phyloP scores from a whole-genome alignment of 345 rosid species.

The Diplotaxis tenuifolia region DNA sequence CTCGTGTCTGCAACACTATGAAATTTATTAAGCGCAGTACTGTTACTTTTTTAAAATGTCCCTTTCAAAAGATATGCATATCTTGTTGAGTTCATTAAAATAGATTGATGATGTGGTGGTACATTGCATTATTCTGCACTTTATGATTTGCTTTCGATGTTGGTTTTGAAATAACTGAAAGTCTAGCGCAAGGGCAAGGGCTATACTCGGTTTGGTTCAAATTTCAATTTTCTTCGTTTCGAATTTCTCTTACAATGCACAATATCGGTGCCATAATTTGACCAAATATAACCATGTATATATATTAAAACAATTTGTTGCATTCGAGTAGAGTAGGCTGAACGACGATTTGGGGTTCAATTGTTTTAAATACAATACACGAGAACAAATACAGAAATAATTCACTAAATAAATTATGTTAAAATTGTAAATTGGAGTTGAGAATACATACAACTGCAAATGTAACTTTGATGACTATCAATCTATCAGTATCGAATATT shows the following conservation, averaged over 20 bases:
- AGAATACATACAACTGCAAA: neutral
- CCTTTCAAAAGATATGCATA: constrained; percentile 18
- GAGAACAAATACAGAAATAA: neutral
- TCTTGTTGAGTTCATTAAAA: constrained; percentile 26
- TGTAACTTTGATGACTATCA: neutral
- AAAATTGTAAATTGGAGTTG: neutral
- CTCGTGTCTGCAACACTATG: constrained; percentile 8
- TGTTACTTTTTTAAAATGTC: neutral
- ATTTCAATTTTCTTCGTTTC: neutral
- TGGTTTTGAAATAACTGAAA: neutral
- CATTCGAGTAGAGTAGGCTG: neutral
- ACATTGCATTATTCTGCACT: constrained; percentile 1
- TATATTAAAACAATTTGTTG: neutral
- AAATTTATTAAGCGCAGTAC: constrained; percentile 11
- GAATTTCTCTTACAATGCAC: neutral
- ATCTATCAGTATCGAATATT: neutral
- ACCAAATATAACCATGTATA: neutral
- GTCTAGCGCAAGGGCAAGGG: neutral
- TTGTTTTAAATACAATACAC: neutral
- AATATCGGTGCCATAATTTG: neutral
- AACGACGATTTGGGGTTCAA: neutral
- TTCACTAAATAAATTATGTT: neutral
- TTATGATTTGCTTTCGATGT: neutral
- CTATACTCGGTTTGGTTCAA: neutral
- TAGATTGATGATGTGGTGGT: constrained; percentile 30